These are phyloP conservation scores for Fusarium mexicanum DNA, from an alignment of 2,329 filamentous ascomycete genomes.

Conservation along the genomic window DNA sequence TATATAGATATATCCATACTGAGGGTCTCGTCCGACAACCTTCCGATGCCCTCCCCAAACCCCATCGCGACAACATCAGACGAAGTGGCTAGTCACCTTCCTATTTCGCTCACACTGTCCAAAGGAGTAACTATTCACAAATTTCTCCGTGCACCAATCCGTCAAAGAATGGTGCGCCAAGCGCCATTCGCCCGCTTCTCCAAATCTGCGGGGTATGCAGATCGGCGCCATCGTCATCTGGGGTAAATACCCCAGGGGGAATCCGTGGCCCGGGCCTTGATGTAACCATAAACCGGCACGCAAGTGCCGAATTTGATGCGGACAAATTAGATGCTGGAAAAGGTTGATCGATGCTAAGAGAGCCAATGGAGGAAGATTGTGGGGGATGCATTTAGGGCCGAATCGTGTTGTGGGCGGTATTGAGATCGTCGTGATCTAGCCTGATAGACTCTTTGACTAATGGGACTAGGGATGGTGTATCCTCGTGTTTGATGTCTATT, in stretches of 20 bases:
- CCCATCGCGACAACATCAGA: not conserved
- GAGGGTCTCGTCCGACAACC: not conserved
- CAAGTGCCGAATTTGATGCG: conserved; percentile 20
- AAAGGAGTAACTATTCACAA: not conserved
- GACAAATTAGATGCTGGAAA: not conserved
- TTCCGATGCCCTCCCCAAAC: not conserved
- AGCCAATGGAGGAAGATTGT: not conserved
- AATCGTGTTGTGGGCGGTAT: not conserved
- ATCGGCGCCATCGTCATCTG: conserved; percentile 2
- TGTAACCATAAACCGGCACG: conserved; percentile 14
- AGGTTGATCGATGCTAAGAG: not conserved
- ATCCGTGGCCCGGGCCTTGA: not conserved
- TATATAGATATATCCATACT: not conserved
- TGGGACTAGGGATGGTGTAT: not conserved
- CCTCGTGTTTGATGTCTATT: not conserved
- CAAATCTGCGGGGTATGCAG: conserved; percentile 6
- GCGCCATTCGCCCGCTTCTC: conserved; percentile 11
- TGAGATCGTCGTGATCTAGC: not conserved
- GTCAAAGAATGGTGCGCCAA: not conserved
- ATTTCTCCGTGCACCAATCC: not conserved
- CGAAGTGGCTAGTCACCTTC: not conserved
- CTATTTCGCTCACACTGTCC: not conserved
- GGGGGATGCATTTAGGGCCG: not conserved
- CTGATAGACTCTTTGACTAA: not conserved
- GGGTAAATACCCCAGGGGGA: not conserved